A percentile compares a stretch with the other conserved stretches of the same genome.
Conservation (phyloP, 371 early-diverging fungal species). For the Funneliformis caledonium region DNA sequence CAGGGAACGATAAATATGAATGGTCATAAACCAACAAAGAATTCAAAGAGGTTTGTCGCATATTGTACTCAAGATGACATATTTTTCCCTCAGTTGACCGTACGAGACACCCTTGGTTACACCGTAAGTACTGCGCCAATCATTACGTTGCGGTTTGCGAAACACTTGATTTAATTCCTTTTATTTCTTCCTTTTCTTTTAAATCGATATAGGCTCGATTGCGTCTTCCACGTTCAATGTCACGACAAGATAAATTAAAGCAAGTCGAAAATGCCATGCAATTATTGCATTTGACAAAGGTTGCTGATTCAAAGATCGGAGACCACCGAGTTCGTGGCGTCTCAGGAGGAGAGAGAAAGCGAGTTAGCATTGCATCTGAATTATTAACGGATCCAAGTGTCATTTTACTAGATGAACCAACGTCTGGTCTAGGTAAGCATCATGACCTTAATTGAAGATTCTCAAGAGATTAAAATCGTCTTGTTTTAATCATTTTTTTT, state of each 20-base stretch:
- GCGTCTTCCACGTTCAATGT: conserved; percentile 74
- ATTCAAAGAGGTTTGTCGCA: conserved; percentile 23
- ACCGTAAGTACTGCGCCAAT: background rate
- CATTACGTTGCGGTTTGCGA: background rate
- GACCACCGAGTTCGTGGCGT: conserved; percentile 76
- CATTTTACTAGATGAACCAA: conserved; percentile 95
- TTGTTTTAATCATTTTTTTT: background rate
- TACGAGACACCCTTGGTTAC: conserved; percentile 3
- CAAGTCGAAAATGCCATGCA: conserved; percentile 77
- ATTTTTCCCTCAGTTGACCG: conserved; percentile 32
- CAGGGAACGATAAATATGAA: conserved; percentile 43
- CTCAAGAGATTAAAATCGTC: background rate
- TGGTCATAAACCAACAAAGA: conserved; percentile 14
- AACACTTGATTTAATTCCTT: background rate
- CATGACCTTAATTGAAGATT: background rate
- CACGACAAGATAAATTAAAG: conserved; percentile 58
- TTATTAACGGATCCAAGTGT: conserved; percentile 87
- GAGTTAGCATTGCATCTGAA: conserved; percentile 88
- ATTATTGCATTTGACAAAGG: conserved; percentile 77
- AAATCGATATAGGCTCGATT: conserved; percentile 61
- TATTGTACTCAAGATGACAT: conserved; percentile 37
- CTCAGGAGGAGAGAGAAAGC: conserved; percentile 86
- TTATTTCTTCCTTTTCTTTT: background rate
- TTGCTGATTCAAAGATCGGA: conserved; percentile 79
- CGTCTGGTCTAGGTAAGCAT: conserved; percentile 66